These are phyloP conservation scores for Dactylellina haptotyla DNA, from an alignment of 2,329 filamentous ascomycete genomes.

Conservation along the genomic window DNA sequence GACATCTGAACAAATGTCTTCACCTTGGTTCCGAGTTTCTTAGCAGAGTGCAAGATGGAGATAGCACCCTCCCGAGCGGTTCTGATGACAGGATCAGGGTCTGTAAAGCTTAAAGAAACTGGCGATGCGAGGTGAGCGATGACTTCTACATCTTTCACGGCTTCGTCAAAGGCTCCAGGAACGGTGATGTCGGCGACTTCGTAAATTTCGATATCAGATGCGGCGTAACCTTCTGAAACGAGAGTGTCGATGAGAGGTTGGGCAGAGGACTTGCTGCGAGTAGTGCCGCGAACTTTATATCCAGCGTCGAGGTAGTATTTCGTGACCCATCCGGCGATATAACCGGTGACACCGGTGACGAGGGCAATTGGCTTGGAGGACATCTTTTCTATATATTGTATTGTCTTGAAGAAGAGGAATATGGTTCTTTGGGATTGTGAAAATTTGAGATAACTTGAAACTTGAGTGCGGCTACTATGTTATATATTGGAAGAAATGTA, in stretches of 20 bases:
- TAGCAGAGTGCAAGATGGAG: conserved; percentile 77
- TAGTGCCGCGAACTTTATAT: conserved; percentile 64
- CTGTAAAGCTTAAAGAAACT: conserved; percentile 63
- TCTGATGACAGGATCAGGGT: conserved; percentile 64
- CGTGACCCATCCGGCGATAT: conserved; percentile 68
- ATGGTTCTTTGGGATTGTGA: too few species aligned
- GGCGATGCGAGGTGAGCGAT: conserved; percentile 43
- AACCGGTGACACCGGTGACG: conserved; percentile 59
- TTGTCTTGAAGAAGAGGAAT: background rate
- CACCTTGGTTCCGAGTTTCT: conserved; percentile 67
- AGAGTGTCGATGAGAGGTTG: conserved; percentile 45
- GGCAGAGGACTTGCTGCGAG: conserved; percentile 61
- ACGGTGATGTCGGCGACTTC: conserved; percentile 79
- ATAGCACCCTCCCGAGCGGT: conserved; percentile 70
- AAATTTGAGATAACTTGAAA: too few species aligned
- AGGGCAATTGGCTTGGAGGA: conserved; percentile 43
- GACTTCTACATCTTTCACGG: conserved; percentile 57
- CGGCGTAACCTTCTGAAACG: conserved; percentile 19
- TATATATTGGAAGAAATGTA: conserved; percentile 2
- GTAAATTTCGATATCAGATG: conserved; percentile 47
- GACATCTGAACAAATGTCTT: conserved; percentile 74
- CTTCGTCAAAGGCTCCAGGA: conserved; percentile 75
- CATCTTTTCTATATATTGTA: conserved; percentile 1
- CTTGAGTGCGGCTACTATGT: too few species aligned
- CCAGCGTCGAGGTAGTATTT: conserved; percentile 64